These are phyloP conservation scores for Myochromella boudieri DNA, from an alignment of 768 basidiomycete genomes.

Conservation along the genomic window DNA sequence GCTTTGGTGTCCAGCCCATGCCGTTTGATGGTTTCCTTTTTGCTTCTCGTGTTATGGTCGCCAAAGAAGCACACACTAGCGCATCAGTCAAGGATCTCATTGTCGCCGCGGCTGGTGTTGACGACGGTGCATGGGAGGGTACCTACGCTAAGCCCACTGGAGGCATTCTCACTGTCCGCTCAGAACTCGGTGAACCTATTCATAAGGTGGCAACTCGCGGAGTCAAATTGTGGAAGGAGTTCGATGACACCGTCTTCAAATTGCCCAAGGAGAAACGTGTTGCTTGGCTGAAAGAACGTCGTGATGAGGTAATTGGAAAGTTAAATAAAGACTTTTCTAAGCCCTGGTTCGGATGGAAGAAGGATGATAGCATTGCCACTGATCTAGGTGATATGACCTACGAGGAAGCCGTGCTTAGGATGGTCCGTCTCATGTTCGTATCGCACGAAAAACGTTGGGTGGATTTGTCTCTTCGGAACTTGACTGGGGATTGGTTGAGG, in stretches of 20 bases:
- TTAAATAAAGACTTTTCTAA: constrained; percentile 96
- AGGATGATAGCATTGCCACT: constrained; percentile 78
- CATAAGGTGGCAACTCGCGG: constrained; percentile 98
- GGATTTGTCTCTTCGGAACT: constrained; percentile 86
- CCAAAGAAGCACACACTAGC: constrained; percentile 96
- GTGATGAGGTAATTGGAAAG: constrained; percentile 86
- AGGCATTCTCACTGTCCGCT: constrained; percentile 94
- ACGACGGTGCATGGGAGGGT: constrained; percentile 88
- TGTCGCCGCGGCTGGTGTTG: constrained; percentile 89
- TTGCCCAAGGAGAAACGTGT: constrained; percentile 93
- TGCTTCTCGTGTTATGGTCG: constrained; percentile 97
- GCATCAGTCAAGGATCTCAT: constrained; percentile 96
- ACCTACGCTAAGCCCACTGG: constrained; percentile 94
- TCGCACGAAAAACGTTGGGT: constrained; percentile 91
- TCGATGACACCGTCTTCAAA: constrained; percentile 95
- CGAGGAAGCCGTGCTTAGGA: constrained; percentile 89
- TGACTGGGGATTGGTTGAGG: constrained; percentile 95
- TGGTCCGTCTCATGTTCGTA: constrained; percentile 95
- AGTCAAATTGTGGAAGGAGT: constrained; percentile 98
- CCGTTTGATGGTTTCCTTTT: constrained; percentile 98
- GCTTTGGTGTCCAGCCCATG: constrained; percentile 89
- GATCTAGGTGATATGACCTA: constrained; percentile 98
- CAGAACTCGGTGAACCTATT: constrained; percentile 97
- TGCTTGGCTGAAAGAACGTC: constrained; percentile 84
- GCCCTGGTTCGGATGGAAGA: constrained; percentile 97